phyloP scores from a whole-genome alignment of 1,139 yeast genomes.

The Hyphopichia burtonii region DNA sequence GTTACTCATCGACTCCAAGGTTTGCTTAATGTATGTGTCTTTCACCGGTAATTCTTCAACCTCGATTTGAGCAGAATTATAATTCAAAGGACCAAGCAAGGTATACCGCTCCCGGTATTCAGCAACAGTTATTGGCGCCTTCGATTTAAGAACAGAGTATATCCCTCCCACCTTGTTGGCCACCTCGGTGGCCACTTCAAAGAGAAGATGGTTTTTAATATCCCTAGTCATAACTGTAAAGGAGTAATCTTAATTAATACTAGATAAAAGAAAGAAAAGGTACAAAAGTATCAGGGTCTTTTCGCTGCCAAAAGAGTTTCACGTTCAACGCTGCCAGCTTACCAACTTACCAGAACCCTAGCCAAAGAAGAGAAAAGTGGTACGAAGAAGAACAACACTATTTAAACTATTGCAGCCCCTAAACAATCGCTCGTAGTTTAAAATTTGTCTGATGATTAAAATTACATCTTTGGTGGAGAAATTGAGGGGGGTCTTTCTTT shows the following conservation, averaged over 20 bases:
- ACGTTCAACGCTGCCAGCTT: no score
- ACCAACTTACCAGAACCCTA: no score
- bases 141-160: slow-evolving; percentile 92
- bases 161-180: slow-evolving; percentile 98
- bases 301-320: no score
- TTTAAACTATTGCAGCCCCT: no score
- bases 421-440: neutral
- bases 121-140: slow-evolving; percentile 94
- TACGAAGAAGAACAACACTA: no score
- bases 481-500: neutral
- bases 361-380: no score
- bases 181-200: slow-evolving; percentile 96
- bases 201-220: slow-evolving; percentile 77
- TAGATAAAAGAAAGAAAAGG: neutral
- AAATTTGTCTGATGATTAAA: neutral
- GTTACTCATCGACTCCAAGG: slow-evolving; percentile 70
- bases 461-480: neutral
- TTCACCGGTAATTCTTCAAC: slow-evolving; percentile 83
- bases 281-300: no score
- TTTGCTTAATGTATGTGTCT: slow-evolving; percentile 57
- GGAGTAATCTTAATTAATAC: neutral
- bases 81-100: slow-evolving; percentile 82
- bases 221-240: slow-evolving; percentile 59
- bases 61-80: slow-evolving; percentile 82
- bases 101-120: slow-evolving; percentile 89